Conservation (phyloP, 2,329 filamentous ascomycete species). For the Colletotrichum theobromicola region DNA sequence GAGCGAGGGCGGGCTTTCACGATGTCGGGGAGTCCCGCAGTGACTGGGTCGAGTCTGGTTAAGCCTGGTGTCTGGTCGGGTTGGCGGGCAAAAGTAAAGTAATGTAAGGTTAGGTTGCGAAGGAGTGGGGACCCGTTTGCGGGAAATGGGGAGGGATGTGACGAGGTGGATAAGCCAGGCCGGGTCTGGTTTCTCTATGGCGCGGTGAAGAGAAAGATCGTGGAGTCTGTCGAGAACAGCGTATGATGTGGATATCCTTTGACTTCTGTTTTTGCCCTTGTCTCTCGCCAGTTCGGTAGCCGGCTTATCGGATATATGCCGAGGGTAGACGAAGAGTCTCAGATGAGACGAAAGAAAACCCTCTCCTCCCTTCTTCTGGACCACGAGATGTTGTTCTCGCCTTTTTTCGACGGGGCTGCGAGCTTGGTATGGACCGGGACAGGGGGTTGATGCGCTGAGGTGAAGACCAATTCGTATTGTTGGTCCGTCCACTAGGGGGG, state of each 20-base stretch:
- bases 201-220: slow-evolving; percentile 1
- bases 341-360: neutral
- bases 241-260: neutral
- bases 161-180: neutral
- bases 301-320: slow-evolving; percentile 9
- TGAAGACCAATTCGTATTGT: slow-evolving; percentile 17
- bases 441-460: slow-evolving; percentile 13
- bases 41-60: neutral
- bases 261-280: neutral
- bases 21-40: slow-evolving; percentile 15
- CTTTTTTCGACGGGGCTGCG: slow-evolving; percentile 14
- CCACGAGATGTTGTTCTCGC: slow-evolving; percentile 2
- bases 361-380: neutral
- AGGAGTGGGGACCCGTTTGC: neutral
- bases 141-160: slow-evolving; percentile 1
- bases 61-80: neutral
- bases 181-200: neutral
- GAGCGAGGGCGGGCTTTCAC: slow-evolving; percentile 17
- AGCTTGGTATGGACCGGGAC: slow-evolving; percentile 7
- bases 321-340: neutral
- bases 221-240: neutral
- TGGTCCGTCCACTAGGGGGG: slow-evolving; percentile 6
- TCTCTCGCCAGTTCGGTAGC: neutral
- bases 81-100: neutral
- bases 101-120: neutral